phyloP scores from a whole-genome alignment of 495 filamentous ascomycete species.

The Xanthoparmelia taractica region DNA sequence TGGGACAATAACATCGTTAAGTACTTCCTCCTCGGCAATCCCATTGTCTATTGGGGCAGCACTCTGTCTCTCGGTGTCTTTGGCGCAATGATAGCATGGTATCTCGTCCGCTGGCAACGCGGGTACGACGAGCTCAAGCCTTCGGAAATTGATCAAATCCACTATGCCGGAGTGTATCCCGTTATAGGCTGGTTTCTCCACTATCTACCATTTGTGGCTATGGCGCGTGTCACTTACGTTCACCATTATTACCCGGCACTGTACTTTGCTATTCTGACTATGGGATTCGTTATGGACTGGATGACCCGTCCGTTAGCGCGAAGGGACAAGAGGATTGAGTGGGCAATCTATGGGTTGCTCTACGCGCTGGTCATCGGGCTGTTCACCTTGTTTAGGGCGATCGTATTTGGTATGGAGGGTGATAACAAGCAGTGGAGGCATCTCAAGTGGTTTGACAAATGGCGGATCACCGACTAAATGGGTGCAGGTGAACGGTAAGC shows the following conservation, averaged over 20 bases:
- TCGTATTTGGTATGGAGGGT: constrained; percentile 94
- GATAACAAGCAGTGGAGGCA: constrained; percentile 75
- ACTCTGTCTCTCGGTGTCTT: constrained; percentile 70
- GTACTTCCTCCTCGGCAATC: constrained; percentile 97
- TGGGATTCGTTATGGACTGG: constrained; percentile 88
- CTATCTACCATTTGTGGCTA: constrained; percentile 90
- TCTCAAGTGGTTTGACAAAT: constrained; percentile 76
- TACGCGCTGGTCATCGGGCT: constrained; percentile 68
- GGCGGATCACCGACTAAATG: constrained; percentile 45
- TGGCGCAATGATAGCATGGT: constrained; percentile 65
- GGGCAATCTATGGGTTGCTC: constrained; percentile 57
- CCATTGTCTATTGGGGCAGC: constrained; percentile 90
- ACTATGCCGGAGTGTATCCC: constrained; percentile 88
- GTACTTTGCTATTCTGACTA: constrained; percentile 87
- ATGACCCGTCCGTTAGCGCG: constrained; percentile 55
- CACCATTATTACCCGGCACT: constrained; percentile 99
- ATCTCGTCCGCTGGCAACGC: constrained; percentile 91
- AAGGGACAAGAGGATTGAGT: constrained; percentile 47
- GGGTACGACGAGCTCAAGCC: constrained; percentile 79
- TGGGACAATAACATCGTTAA: constrained; percentile 96
- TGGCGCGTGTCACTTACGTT: constrained; percentile 97
- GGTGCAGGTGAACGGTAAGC: not conserved
- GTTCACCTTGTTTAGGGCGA: constrained; percentile 85
- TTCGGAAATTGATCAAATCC: constrained; percentile 79
- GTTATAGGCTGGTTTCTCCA: constrained; percentile 92